Percentiles rank a stretch among this genome's conserved stretches.
Evolutionary conservation across 768 basidiomycete genomes (phyloP).

Genomic region (Naematelia aurantialba): DNA sequence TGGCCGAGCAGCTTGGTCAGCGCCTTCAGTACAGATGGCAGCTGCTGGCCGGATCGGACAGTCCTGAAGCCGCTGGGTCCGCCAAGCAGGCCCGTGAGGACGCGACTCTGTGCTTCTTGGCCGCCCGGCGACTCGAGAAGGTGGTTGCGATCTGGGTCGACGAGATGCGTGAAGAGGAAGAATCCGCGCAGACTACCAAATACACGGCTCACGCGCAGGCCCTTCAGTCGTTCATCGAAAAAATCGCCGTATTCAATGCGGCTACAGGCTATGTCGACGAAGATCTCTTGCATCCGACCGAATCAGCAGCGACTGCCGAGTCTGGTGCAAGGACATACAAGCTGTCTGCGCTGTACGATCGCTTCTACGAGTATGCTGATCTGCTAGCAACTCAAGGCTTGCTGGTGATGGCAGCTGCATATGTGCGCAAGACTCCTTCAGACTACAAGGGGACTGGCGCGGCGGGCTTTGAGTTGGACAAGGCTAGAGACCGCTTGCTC

Average conservation of each 20-base stretch:
- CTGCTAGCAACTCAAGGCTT: conserved; percentile 87
- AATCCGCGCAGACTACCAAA: conserved; percentile 50
- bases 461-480: conserved; percentile 40
- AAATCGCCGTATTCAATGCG: conserved; percentile 83
- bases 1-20: conserved; percentile 87
- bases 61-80: conserved; percentile 48
- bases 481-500: conserved; percentile 41
- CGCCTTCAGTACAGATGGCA: conserved; percentile 81
- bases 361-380: conserved; percentile 94
- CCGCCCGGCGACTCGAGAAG: conserved; percentile 80
- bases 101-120: conserved; percentile 88
- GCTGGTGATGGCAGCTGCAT: conserved; percentile 71
- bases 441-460: conserved; percentile 67
- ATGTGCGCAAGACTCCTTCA: conserved; percentile 71
- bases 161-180: conserved; percentile 83
- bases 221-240: conserved; percentile 90
- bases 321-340: conserved; percentile 66
- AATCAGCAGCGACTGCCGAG: conserved; percentile 53
- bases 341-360: conserved; percentile 79
- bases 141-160: conserved; percentile 87
- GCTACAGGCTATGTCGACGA: conserved; percentile 59
- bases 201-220: conserved; percentile 60
- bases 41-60: conserved; percentile 55
- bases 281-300: conserved; percentile 59
- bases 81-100: conserved; percentile 66